phyloP scores from a whole-genome alignment of 352 stramenopile genomes.

The Pythium brassicae region DNA sequence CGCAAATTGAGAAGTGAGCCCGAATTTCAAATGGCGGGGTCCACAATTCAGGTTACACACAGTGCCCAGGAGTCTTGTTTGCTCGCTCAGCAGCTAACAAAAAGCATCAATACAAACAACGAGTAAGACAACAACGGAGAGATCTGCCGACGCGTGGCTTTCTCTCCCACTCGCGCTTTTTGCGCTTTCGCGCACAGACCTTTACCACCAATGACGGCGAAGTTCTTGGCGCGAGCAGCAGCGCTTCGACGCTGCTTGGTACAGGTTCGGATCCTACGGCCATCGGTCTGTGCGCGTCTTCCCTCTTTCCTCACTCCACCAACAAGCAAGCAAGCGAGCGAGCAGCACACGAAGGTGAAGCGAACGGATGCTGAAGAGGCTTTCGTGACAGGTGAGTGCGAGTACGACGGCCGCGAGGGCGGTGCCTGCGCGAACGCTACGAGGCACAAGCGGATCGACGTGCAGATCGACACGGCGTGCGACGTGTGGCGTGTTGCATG shows the following conservation, averaged over 20 bases:
- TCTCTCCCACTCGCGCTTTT: neutral
- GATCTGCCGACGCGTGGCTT: neutral
- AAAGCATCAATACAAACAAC: neutral
- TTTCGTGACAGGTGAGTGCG: too few species aligned
- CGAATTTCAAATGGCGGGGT: neutral
- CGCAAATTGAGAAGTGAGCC: neutral
- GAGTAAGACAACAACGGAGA: neutral
- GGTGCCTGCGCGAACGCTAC: too few species aligned
- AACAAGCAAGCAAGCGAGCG: too few species aligned
- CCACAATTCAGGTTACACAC: neutral
- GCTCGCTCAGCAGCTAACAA: neutral
- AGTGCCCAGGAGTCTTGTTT: neutral
- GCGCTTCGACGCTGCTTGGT: neutral
- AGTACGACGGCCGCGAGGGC: too few species aligned
- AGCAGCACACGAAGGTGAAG: neutral
- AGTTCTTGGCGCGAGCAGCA: neutral
- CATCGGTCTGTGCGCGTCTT: neutral
- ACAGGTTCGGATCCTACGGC: neutral
- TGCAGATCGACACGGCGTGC: too few species aligned
- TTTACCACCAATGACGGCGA: neutral
- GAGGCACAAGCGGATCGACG: too few species aligned
- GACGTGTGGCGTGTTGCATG: too few species aligned
- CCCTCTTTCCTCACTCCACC: too few species aligned
- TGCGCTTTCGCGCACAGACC: neutral
- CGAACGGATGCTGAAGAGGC: too few species aligned